phyloP scores from a whole-genome alignment of 805 yeast species.

The Barnettozyma californica region DNA sequence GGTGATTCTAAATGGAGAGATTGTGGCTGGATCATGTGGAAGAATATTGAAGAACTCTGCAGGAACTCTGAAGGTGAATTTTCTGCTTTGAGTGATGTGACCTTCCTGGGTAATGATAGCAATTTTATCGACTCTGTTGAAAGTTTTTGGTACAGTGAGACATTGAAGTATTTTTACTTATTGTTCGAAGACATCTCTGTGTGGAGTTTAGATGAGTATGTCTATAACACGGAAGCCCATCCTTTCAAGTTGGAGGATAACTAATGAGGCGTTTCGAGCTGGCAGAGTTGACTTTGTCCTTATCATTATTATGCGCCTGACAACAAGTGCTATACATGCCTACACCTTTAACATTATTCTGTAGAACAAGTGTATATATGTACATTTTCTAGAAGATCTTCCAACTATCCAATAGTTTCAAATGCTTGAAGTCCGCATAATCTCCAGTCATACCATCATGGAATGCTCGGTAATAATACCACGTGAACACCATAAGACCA shows the following conservation, averaged over 20 bases:
- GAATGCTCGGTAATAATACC: conserved; percentile 58
- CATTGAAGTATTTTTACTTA: conserved; percentile 50
- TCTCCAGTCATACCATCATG: conserved; percentile 77
- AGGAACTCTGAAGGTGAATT: conserved; percentile 30
- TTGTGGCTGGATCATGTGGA: conserved; percentile 46
- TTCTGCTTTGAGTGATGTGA: conserved; percentile 37
- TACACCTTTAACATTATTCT: background rate
- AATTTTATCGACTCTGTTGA: conserved; percentile 34
- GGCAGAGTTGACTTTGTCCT: background rate
- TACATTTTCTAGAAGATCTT: conserved; percentile 21
- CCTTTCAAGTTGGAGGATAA: conserved; percentile 33
- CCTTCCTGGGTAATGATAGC: conserved; percentile 13
- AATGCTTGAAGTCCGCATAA: conserved; percentile 39
- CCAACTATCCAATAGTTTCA: conserved; percentile 57
- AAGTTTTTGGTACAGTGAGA: conserved; percentile 54
- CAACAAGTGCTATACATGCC: background rate
- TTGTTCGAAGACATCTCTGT: conserved; percentile 39
- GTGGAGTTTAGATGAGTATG: conserved; percentile 46
- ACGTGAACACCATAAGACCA: conserved; percentile 48
- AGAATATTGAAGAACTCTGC: conserved; percentile 29
- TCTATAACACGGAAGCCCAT: conserved; percentile 61
- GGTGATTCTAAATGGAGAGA: conserved; percentile 55
- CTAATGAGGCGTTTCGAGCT: background rate
- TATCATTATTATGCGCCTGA: background rate
- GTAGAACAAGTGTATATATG: background rate